Base-by-base conservation (phyloP, 1,284 basidiomycete species). In the Austroboletus novae-zelandiae region DNA sequence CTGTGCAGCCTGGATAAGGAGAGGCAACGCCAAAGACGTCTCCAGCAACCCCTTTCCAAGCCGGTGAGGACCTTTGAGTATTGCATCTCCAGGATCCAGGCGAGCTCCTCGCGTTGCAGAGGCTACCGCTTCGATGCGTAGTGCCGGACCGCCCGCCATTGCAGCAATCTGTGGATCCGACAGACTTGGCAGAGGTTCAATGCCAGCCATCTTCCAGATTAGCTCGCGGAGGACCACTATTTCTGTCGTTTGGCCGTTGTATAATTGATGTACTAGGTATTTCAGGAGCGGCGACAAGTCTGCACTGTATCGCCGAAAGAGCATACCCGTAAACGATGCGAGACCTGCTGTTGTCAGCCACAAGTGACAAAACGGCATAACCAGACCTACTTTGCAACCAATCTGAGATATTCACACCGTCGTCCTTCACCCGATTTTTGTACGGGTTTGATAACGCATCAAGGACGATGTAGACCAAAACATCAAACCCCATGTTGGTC, bases 141-240 rank as follows among this genome's bases (percentile, higher is more conserved):
- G 77, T 32, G 84, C 79, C 1, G 89, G 86, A 0, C 97, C 97
- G 48, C 95, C 93, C 3, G 91, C 89, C 79, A 97, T 93, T 2
- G 92, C 91, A 31, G 80, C 71, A 43, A 99, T 83, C 68, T 99
- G 95, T 0, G 84, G 77, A 56, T 97, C 91, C 1, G 93, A 91
- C 40, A 98, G 75, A 66, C 86, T 92, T 1, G 91, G 90, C 44
- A 98, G 74, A 10, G 92, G 91, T 62, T 98, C 90, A 55, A 98
- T 92, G 5, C 91, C 94, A 5, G 92, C 88, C 93, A 98, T 98
- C 66, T 94, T 92, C 76, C 86, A 89, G 51, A 99, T 91, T 47
- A 99, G 74, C 65, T 98, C 94, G 40, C 91, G 84, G 20, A 99
- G 75, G 32, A 99, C 90, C 31, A 96, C 80, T 41, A 99, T 83